These are phyloP conservation scores for Leccinum incarnatum DNA, from an alignment of 768 basidiomycete species.

Conservation along the genomic window DNA sequence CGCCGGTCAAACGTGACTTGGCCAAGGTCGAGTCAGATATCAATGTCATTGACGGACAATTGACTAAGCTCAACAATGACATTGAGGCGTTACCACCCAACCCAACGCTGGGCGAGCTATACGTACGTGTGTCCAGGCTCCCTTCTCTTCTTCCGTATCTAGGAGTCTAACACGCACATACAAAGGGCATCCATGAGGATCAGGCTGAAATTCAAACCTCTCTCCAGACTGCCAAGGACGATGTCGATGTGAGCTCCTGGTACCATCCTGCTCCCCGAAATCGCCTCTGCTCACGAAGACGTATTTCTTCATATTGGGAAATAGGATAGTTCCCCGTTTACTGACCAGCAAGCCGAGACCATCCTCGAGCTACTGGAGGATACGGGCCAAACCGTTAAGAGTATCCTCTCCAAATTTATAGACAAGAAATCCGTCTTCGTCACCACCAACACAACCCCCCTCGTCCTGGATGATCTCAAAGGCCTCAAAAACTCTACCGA, in stretches of 20 bases:
- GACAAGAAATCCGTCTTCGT: not conserved
- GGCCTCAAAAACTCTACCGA: not conserved
- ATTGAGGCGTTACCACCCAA: not conserved
- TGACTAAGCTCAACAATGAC: not conserved
- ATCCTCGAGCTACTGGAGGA: accelerated
- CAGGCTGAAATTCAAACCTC: accelerated
- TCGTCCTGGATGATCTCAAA: not conserved
- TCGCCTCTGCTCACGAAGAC: not conserved
- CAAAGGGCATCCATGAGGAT: not conserved
- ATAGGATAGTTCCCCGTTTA: slow-evolving; percentile 1
- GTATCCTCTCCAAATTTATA: not conserved
- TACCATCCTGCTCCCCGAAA: not conserved
- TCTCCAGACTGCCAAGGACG: not conserved
- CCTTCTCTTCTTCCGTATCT: not conserved
- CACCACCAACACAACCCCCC: accelerated
- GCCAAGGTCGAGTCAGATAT: not conserved
- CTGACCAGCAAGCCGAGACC: not conserved
- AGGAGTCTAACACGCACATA: not conserved
- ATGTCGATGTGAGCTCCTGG: slow-evolving; percentile 1
- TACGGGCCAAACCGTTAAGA: not conserved
- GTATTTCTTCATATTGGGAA: too few relatives aligned
- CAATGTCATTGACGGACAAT: too few relatives aligned
- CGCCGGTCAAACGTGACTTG: slow-evolving; percentile 9
- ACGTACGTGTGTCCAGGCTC: not conserved
- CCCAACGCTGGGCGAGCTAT: accelerated